phyloP scores from a whole-genome alignment of 2,329 filamentous ascomycete species.

The Rhexocercosporidium sp. region DNA sequence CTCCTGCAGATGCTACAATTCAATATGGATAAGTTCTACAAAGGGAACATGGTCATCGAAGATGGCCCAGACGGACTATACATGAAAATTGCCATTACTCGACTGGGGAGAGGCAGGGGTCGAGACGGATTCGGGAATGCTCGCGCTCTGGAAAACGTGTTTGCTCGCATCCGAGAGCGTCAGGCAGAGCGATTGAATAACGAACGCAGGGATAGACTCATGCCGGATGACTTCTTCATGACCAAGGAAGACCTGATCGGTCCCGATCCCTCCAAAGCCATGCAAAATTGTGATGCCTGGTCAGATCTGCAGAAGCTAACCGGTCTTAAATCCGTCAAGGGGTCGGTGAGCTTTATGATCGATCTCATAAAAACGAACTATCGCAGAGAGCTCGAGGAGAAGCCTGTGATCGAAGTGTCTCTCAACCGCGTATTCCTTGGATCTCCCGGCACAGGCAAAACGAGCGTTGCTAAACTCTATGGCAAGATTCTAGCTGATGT shows the following conservation, averaged over 20 bases:
- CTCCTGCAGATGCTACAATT: slow-evolving; percentile 64
- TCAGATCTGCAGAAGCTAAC: slow-evolving; percentile 60
- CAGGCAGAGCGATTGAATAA: slow-evolving; percentile 61
- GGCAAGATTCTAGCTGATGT: slow-evolving; percentile 70
- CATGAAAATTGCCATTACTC: slow-evolving; percentile 63
- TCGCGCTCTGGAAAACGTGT: slow-evolving; percentile 66
- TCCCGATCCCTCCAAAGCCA: slow-evolving; percentile 61
- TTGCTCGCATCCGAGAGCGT: slow-evolving; percentile 58
- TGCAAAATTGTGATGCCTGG: slow-evolving; percentile 62
- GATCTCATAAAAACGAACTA: slow-evolving; percentile 69
- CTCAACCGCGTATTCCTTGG: slow-evolving; percentile 75
- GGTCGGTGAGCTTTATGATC: slow-evolving; percentile 62
- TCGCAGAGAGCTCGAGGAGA: slow-evolving; percentile 65
- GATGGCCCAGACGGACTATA: slow-evolving; percentile 64
- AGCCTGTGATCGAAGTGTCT: slow-evolving; percentile 61
- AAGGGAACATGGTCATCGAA: slow-evolving; percentile 61
- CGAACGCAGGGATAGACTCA: slow-evolving; percentile 47
- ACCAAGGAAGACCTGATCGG: slow-evolving; percentile 75
- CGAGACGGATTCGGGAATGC: slow-evolving; percentile 76
- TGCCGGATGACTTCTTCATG: slow-evolving; percentile 62
- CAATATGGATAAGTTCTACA: slow-evolving; percentile 60
- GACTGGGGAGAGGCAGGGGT: slow-evolving; percentile 67
- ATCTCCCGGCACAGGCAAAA: slow-evolving; percentile 77
- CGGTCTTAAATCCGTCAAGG: slow-evolving; percentile 67
- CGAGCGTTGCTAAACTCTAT: slow-evolving; percentile 75